phyloP scores from a whole-genome alignment of 2,329 filamentous ascomycete species.

The Zymoseptoria ardabiliae region DNA sequence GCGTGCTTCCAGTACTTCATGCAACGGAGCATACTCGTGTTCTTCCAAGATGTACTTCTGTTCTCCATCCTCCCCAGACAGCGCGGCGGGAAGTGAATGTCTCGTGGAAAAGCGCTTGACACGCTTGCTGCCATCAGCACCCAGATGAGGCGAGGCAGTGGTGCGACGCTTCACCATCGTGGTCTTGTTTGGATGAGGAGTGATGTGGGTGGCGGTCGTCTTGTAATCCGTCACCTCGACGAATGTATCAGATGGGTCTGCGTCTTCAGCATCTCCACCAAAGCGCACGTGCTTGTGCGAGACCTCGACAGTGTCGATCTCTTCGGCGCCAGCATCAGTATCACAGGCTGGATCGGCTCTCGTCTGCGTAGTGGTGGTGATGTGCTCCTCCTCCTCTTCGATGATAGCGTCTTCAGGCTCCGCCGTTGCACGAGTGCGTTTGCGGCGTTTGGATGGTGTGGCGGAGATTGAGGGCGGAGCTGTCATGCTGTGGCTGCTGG shows the following conservation, averaged over 20 bases:
- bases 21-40: conserved; percentile 26
- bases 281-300: conserved; percentile 26
- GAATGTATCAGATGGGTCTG: neutral
- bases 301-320: conserved; percentile 12
- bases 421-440: conserved; percentile 14
- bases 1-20: conserved; percentile 26
- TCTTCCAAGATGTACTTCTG: conserved; percentile 19
- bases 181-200: conserved; percentile 26
- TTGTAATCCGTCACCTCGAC: conserved; percentile 8
- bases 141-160: conserved; percentile 23
- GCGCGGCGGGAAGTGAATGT: conserved; percentile 25
- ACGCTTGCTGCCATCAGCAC: conserved; percentile 10
- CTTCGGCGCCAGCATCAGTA: conserved; percentile 9
- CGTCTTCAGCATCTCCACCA: conserved; percentile 14
- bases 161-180: conserved; percentile 26
- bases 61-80: conserved; percentile 18
- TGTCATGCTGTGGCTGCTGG: conserved; percentile 15
- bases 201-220: conserved; percentile 27
- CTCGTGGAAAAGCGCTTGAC: conserved; percentile 22
- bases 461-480: conserved; percentile 4
- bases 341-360: conserved; percentile 4
- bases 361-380: neutral
- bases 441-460: conserved; percentile 21
- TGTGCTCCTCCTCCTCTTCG: conserved; percentile 22
- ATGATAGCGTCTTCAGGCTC: conserved; percentile 22